Evolutionary conservation across 2,329 filamentous ascomycete species (phyloP), one percentile per base, ranked within the genome.

Genomic region (Dactylonectria estremocensis): DNA sequence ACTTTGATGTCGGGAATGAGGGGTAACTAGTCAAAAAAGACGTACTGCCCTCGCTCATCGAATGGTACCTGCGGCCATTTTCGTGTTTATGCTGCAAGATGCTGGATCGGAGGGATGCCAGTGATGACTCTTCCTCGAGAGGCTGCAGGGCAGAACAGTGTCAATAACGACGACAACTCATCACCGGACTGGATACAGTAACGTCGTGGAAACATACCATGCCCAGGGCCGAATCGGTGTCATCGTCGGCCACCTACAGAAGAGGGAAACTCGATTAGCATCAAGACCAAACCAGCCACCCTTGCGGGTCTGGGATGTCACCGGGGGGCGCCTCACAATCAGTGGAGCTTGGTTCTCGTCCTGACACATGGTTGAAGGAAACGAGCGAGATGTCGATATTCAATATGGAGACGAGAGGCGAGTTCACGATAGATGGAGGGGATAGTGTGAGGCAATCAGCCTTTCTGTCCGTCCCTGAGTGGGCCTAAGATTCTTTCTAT

Each of bases 41-140:
- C 67, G 3, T 54, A 77, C 74, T 78, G 45, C 75, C 76, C 33
- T 72, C 66, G 54, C 75, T 75, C 68, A 76, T 68, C 0, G 70
- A 74, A 62, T 74, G 72, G 50, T 76, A 75, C 28, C 62, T 68
- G n/a, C 72, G 66, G n/a, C 73, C 74, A 65, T 76, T 75, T 58
- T 77, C 74, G n/a, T 68, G 33, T 13, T 72, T 70, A 40, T 69
- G 33, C 24, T 69, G 52, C 35, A 70, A 43, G 48, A 70, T 69
- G 18, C 66, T 69, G 10, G 66, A 57, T 5, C 68, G 55, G 18
- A 69, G 58, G 20, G 66, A 70, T 18, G 55, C 54, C 18, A 70
- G 31, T 10, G 68, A 67, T 9, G 66, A 70, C 9, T 63, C 61
- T 22, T 69, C 68, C n/a, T 63, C 50, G 20, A 48, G 22, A 31